These are phyloP conservation scores for Arctium lappa DNA, from an alignment of 129 eudicot species.

Conservation along the genomic window DNA sequence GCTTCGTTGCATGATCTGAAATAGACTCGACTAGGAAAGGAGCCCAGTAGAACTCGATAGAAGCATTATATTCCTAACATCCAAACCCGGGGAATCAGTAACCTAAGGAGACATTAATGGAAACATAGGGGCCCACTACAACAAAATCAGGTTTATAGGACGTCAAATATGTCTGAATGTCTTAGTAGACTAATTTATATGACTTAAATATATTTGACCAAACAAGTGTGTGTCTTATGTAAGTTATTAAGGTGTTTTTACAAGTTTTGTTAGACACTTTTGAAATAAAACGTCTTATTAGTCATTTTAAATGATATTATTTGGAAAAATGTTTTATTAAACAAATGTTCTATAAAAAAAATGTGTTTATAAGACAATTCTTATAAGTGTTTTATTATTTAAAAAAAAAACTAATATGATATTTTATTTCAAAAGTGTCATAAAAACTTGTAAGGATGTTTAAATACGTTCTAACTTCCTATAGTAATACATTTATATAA, in stretches of 20 bases:
- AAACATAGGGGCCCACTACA: not conserved
- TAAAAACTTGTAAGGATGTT: too few species aligned
- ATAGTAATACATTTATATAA: too few species aligned
- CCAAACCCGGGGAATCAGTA: not conserved
- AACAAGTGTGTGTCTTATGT: not conserved
- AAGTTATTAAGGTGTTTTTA: not conserved
- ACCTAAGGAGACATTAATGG: not conserved
- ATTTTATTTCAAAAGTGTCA: too few species aligned
- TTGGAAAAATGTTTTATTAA: too few species aligned
- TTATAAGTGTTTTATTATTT: too few species aligned
- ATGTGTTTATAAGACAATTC: too few species aligned
- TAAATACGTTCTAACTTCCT: too few species aligned
- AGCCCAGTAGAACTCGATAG: constrained; percentile 97
- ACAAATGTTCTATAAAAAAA: too few species aligned
- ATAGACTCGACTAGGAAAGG: constrained; percentile 90
- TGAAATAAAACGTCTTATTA: too few species aligned
- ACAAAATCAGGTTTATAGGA: not conserved
- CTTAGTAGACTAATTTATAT: not conserved
- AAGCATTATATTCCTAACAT: constrained; percentile 78
- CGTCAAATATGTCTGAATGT: not conserved
- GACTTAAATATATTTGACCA: not conserved
- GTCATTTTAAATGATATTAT: too few species aligned
- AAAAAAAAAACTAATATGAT: too few species aligned
- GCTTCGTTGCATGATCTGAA: constrained; percentile 92
- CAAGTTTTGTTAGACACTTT: too few species aligned